Evolutionary conservation across 768 basidiomycete genomes (phyloP).

Genomic region (Plicaturopsis crispa): DNA sequence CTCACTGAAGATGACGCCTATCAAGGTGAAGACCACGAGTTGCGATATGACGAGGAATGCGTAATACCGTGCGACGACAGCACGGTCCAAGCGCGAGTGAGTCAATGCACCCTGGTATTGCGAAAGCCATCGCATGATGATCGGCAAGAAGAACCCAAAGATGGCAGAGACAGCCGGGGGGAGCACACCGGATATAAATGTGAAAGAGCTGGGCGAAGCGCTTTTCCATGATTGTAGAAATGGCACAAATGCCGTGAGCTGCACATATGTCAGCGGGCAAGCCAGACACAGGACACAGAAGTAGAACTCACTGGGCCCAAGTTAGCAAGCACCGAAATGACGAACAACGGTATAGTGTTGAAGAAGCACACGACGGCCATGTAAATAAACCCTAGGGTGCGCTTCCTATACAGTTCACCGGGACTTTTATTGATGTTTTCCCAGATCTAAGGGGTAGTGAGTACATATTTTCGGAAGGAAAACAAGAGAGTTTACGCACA

Average conservation of each 20-base stretch:
- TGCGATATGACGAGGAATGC: background rate
- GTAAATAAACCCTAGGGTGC: conserved; percentile 68
- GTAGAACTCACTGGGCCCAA: conserved; percentile 57
- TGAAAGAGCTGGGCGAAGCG: conserved; percentile 60
- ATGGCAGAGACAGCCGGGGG: conserved; percentile 84
- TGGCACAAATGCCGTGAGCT: conserved; percentile 60
- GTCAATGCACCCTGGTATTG: background rate
- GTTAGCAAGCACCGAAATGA: conserved; percentile 90
- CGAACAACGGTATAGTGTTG: conserved; percentile 87
- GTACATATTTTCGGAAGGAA: background rate
- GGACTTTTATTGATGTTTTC: conserved; percentile 75
- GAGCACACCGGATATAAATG: conserved; percentile 85
- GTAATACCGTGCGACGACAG: background rate
- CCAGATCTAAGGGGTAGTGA: conserved; percentile 60
- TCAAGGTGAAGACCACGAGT: background rate
- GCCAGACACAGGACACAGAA: conserved; percentile 1
- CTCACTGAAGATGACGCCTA: conserved; percentile 1
- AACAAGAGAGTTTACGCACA: conserved; percentile 30
- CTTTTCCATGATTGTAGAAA: conserved; percentile 72
- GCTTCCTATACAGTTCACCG: conserved; percentile 57
- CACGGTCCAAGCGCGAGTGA: background rate
- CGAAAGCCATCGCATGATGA: conserved; percentile 86
- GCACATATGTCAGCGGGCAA: conserved; percentile 3
- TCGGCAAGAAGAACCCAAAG: conserved; percentile 87
- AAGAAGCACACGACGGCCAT: conserved; percentile 81